phyloP scores from a whole-genome alignment of 495 filamentous ascomycete species.

The Parmelia sp. region DNA sequence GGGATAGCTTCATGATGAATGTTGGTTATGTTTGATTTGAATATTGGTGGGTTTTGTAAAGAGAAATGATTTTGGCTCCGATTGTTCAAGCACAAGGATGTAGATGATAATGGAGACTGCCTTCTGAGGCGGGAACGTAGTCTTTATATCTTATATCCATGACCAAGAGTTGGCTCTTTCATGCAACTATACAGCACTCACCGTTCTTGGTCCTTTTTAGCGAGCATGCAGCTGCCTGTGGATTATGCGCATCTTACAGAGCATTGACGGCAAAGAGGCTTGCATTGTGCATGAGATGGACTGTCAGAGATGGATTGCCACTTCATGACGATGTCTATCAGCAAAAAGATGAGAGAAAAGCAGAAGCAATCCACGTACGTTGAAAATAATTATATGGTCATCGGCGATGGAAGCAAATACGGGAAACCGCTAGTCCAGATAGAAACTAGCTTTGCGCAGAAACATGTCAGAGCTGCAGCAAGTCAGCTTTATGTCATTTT shows the following conservation, averaged over 20 bases:
- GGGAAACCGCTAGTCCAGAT: not conserved
- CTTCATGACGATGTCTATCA: not conserved
- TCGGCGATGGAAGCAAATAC: too few species aligned
- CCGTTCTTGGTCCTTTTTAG: not conserved
- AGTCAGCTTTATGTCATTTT: not conserved
- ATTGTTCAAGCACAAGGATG: not conserved
- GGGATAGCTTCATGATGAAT: not conserved
- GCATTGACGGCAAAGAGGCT: not conserved
- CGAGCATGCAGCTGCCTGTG: not conserved
- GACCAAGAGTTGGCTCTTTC: not conserved
- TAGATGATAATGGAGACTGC: not conserved
- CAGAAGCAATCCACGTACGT: too few species aligned
- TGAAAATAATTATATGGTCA: too few species aligned
- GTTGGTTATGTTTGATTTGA: too few species aligned
- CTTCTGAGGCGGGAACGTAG: not conserved
- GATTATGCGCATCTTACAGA: not conserved
- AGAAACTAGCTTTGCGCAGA: not conserved
- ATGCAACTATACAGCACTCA: not conserved
- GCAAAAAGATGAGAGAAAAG: not conserved
- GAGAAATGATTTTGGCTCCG: not conserved
- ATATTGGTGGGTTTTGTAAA: not conserved
- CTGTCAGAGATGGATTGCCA: too few species aligned
- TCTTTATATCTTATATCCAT: not conserved
- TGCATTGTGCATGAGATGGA: not conserved
- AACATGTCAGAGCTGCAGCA: not conserved